Percentiles rank a stretch among this genome's conserved stretches.
These are phyloP conservation scores for Colletotrichum noveboracense DNA, from an alignment of 2,329 filamentous ascomycete genomes.

Conservation along the genomic window DNA sequence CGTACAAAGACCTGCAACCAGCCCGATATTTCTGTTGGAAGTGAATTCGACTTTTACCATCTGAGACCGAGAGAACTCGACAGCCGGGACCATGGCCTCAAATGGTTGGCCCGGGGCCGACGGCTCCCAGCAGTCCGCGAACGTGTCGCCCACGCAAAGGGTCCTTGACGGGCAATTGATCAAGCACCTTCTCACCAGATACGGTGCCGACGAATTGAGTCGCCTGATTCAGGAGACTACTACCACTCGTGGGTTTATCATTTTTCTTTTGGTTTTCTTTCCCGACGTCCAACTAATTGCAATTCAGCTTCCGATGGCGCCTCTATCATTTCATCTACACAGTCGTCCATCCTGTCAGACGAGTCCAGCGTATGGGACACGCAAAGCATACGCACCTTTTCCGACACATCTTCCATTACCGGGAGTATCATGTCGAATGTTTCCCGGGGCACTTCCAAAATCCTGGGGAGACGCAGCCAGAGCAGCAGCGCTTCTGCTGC, in stretches of 20 bases:
- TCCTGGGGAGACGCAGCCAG: conserved; percentile 31
- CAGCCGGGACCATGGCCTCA: conserved; percentile 23
- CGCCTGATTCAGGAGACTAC: conserved; percentile 37
- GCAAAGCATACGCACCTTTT: conserved; percentile 39
- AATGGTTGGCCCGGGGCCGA: conserved; percentile 36
- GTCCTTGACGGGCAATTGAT: conserved; percentile 38
- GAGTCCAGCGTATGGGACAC: conserved; percentile 42
- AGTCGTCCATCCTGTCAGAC: conserved; percentile 39
- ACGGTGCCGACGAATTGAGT: conserved; percentile 35
- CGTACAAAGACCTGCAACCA: not conserved
- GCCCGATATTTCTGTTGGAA: not conserved
- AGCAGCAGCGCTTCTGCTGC: conserved; percentile 19
- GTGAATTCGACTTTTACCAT: not conserved
- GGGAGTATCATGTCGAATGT: conserved; percentile 46
- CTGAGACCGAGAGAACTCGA: not conserved
- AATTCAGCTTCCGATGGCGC: conserved; percentile 29
- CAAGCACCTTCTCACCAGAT: conserved; percentile 37
- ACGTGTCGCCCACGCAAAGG: conserved; percentile 21
- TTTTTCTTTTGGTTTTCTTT: not conserved
- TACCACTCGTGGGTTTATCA: conserved; percentile 31
- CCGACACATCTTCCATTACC: conserved; percentile 43
- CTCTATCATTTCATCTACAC: conserved; percentile 38
- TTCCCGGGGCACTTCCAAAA: conserved; percentile 40
- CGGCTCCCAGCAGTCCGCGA: conserved; percentile 26
- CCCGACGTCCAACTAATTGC: not conserved